Evolutionary conservation across 768 basidiomycete species (phyloP), one percentile per base, ranked within the genome.

Genomic region (Tricholoma sp.): DNA sequence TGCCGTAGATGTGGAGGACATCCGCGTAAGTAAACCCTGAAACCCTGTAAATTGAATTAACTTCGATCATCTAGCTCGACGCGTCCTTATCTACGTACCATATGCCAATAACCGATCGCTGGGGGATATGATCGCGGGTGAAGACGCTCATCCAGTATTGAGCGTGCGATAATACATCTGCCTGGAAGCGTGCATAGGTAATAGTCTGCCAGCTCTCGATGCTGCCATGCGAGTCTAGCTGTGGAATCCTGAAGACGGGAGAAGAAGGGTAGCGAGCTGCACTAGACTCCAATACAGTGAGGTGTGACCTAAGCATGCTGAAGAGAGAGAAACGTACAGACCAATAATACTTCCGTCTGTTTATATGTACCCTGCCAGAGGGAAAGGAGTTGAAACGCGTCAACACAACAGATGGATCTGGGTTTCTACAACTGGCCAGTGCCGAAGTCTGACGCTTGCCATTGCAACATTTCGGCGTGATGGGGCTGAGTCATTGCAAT

Each of bases 21-120:
- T 88, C 86, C 32, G 71, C 68, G 65, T 88, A 88, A 28, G 80
- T 75, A 68, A 80, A 80, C 9, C 86, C 86, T 18, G 79, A 75
- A 11, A 88, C 68, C 86, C 86, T 88, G 52, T 5, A 56, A 11
- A 24, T 52, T 31, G 57, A 55, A 52, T 59, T 37, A 63, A 58
- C 52, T 45, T 51, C 9, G 15, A 24, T 29, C 13, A 32, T 45
- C 51, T 62, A n/a, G 32, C 6, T 3, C 29, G 28, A 13, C 52
- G 55, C 18, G 52, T 24, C 24, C 32, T 31, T 32, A 28, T n/a
- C 41, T 13, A 64, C 82, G 52, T 52, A 84, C 84, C 86, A 88
- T 39, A 86, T 61, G 12, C 85, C 86, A 18, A 88, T 70, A 20
- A 88, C 82, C 13, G 83, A 79, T 45, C 77, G 72, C 41, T 69